Evolutionary conservation across 768 basidiomycete genomes (phyloP).

Genomic region (Rhizopogon salebrosus): DNA sequence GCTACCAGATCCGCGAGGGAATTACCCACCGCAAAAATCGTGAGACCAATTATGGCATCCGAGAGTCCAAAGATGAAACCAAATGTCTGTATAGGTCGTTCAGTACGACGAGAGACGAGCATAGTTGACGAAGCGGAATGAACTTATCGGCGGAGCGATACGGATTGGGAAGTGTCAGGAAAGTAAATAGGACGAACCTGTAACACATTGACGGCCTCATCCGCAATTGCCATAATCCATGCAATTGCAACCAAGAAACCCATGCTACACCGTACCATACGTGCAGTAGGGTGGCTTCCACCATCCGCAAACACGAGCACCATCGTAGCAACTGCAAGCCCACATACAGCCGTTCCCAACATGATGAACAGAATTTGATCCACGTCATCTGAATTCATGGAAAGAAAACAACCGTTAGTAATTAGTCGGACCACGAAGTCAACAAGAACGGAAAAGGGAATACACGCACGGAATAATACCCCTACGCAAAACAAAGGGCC

Average conservation of each 20-base stretch:
- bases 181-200: constrained; percentile 45
- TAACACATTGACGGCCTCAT: constrained; percentile 89
- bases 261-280: constrained; percentile 77
- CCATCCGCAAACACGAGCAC: constrained; percentile 57
- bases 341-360: constrained; percentile 48
- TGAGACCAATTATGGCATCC: constrained; percentile 94
- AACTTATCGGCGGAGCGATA: too few relatives aligned
- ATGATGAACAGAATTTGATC: constrained; percentile 45
- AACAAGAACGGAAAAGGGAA: neutral
- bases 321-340: constrained; percentile 46
- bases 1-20: constrained; percentile 95
- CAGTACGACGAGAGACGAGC: neutral
- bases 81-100: constrained; percentile 55
- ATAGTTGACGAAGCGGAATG: neutral
- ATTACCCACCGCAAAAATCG: constrained; percentile 95
- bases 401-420: neutral
- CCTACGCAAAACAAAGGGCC: constrained; percentile 75
- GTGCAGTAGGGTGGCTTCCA: constrained; percentile 50
- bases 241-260: constrained; percentile 89
- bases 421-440: neutral
- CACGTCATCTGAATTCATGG: constrained; percentile 39
- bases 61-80: constrained; percentile 93
- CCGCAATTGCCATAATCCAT: constrained; percentile 98
- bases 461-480: constrained; percentile 70
- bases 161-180: neutral